Base-by-base conservation (phyloP, 441 rosid species). In the Adansonia madagascariensis region DNA sequence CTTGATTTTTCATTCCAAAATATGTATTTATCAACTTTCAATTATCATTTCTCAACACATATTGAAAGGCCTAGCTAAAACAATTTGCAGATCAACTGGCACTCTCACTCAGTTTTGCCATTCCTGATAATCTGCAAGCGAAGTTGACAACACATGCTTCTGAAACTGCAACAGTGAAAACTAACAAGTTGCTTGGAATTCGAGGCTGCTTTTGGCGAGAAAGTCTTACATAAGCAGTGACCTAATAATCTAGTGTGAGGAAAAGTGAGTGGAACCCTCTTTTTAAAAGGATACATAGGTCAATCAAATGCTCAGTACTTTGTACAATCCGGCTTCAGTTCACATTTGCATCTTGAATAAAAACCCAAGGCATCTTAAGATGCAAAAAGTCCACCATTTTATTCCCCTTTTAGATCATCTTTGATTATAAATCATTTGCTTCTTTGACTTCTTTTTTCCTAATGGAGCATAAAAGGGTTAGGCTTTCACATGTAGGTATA, bases 41-140 rank as follows among this genome's bases (percentile, higher is more conserved):
- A 39, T 39, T 5, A 39, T 39, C 43, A 5, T 39, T 39, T 39
- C 43, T 39, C 43, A 39, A 4, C 6, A 57, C 20, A 55, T 39
- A 27, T 27, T 27, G 31, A 27, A 27, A 27, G 31, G 31, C 31
- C 31, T 27, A 27, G 31, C 1, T 27, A 27, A 27, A 27, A 27
- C 31, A 27, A 27, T 27, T 27, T 27, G 31, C 31, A 27, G 31
- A 27, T 27, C 31, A 27, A 27, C 31, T 27, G 31, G 31, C 31
- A 27, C 43, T 39, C 43, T 39, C 43, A 39, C 49, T 27, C 72
- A 55, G 67, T 49, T 71, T 41, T 71, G 20, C 79, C 73, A 55
- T 76, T n/a, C 52, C 73, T 71, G 59, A 80, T 60, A 27, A 62
- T 35, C 46, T 62, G 47, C 69, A 64, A 64, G 68, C 46, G 39